Base-by-base conservation (phyloP, 768 basidiomycete genomes). In the Leccinum sublutescens region DNA sequence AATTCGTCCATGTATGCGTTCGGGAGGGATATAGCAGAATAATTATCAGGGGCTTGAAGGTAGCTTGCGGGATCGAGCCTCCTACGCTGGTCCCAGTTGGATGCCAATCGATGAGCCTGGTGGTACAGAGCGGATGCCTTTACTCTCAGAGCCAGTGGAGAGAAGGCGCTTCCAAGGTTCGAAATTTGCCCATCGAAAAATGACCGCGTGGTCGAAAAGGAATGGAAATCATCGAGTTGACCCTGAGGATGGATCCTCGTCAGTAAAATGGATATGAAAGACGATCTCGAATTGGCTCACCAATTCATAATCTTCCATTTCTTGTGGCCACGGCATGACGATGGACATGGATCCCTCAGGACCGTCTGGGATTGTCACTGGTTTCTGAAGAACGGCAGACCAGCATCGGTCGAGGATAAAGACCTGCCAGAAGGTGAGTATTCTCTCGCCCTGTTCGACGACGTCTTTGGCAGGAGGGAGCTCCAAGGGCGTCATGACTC, bases 401-500 rank as follows among this genome's bases (percentile, higher is more conserved):
- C 89, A 91, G 67, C 88, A 90, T 31, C 86, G 83, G 72, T 93
- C 91, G 62, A 92, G 77, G 65, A 84, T 83, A 72, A 85, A 93
- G 11, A 89, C 88, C 68, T 91, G 88, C 91, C 91, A 93, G 65
- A 93, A 93, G 0, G 89, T 80, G 40, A 86, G 71, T 57, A 91
- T 85, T 45, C 88, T 79, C 68, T 91, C 88, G 50, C 86, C 87
- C 49, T 86, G 85, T 63, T 85, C 83, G 51, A 86, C 71, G 43
- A 80, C 75, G 62, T 82, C 81, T 68, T 83, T 83, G 2, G 82
- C 75, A 2, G 85, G 87, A 49, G 84, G 84, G 52, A 85, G 75
- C 47, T 83, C 80, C 60, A 80, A 80, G 4, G 66, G 58, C 5
- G 69, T 45, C 56, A 74, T 67, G 12, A 77, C 68, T 8, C 76